phyloP scores from a whole-genome alignment of 2,329 filamentous ascomycete genomes.

The Hymenoscyphus repandus region DNA sequence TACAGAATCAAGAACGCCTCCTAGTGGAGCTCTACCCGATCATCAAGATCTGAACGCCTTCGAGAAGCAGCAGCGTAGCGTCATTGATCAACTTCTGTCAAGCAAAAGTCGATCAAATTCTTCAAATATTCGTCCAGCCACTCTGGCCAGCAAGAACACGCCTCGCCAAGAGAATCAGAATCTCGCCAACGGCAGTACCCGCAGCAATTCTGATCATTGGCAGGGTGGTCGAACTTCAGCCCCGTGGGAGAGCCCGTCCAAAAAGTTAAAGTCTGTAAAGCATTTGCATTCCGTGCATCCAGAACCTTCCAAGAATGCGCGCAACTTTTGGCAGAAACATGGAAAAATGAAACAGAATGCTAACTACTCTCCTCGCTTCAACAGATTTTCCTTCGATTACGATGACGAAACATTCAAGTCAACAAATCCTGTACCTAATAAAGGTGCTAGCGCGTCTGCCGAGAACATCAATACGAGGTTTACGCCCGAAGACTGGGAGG shows the following conservation, averaged over 20 bases:
- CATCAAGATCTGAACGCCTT: conserved; percentile 19
- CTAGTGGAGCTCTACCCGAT: conserved; percentile 25
- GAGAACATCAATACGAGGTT: conserved; percentile 61
- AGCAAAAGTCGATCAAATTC: conserved; percentile 15
- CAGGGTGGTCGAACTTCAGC: background rate
- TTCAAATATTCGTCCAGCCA: conserved; percentile 1
- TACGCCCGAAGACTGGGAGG: conserved; percentile 42
- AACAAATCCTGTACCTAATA: conserved; percentile 34
- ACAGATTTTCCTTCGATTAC: conserved; percentile 48
- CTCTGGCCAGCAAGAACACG: background rate
- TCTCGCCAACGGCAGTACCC: conserved; percentile 2
- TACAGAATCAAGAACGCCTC: conserved; percentile 20
- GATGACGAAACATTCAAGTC: conserved; percentile 38
- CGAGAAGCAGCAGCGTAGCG: conserved; percentile 16
- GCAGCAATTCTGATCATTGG: conserved; percentile 4
- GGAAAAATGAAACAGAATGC: conserved; percentile 10
- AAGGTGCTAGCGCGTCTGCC: conserved; percentile 45
- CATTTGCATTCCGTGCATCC: conserved; percentile 13
- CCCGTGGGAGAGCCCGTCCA: conserved; percentile 13
- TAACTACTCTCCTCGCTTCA: conserved; percentile 28
- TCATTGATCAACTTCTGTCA: conserved; percentile 21
- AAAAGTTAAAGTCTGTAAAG: conserved; percentile 15
- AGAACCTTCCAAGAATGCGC: conserved; percentile 11
- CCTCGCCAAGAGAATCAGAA: background rate
- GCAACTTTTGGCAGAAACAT: conserved; percentile 9